phyloP scores from a whole-genome alignment of 192 early-diverging fungal genomes.

The Coemansia erecta region DNA sequence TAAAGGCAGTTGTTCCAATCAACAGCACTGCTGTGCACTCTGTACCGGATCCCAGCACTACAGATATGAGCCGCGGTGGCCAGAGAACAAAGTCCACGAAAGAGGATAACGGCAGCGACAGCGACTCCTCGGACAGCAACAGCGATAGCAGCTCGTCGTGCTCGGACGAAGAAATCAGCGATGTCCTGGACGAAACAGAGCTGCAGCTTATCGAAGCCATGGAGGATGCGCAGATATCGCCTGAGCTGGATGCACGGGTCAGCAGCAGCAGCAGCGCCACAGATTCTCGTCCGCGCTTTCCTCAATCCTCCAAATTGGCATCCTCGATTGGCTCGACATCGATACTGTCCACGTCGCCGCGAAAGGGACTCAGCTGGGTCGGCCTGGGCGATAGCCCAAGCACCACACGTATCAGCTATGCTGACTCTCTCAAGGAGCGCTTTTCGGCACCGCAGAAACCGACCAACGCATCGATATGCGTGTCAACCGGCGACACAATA shows the following conservation, averaged over 20 bases:
- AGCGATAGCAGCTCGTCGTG: conserved; percentile 23
- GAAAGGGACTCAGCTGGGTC: conserved; percentile 27
- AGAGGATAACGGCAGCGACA: conserved; percentile 1
- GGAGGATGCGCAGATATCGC: conserved; percentile 43
- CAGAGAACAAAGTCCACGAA: not conserved
- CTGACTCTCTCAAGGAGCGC: conserved; percentile 46
- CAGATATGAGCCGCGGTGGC: too few species aligned
- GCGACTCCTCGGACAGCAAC: not conserved
- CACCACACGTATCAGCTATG: conserved; percentile 15
- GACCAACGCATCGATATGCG: conserved; percentile 3
- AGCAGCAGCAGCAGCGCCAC: conserved; percentile 13
- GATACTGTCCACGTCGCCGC: conserved; percentile 8
- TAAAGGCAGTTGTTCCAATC: conserved; percentile 14
- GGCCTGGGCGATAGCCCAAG: conserved; percentile 27
- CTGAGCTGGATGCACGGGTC: conserved; percentile 11
- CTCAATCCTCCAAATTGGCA: not conserved
- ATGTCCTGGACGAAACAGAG: conserved; percentile 50
- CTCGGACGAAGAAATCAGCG: conserved; percentile 48
- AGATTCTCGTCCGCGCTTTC: conserved; percentile 5
- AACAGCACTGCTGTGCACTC: not conserved
- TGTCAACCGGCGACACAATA: not conserved
- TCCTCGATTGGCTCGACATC: not conserved
- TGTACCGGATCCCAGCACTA: not conserved
- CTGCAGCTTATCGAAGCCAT: conserved; percentile 51
- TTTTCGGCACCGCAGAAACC: conserved; percentile 20